Evolutionary conservation across 192 early-diverging fungal genomes (phyloP).

Genomic region (Radiomyces spectabilis): DNA sequence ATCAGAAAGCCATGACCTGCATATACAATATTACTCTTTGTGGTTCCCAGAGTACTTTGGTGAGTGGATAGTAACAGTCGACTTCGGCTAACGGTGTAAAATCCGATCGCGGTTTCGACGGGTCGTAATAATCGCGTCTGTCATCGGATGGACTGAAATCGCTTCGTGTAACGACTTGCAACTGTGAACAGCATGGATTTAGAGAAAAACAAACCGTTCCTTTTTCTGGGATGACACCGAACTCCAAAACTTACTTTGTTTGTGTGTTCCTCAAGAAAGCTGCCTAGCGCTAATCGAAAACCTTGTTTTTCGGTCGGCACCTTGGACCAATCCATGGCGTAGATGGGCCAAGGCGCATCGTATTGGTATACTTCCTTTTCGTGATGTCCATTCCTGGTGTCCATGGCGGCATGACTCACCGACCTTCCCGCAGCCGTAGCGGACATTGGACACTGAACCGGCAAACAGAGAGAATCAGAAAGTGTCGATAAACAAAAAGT

Average conservation of each 20-base stretch:
- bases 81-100: constrained; percentile 71
- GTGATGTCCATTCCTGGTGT: neutral
- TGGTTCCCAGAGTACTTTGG: constrained; percentile 88
- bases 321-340: constrained; percentile 83
- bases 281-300: constrained; percentile 80
- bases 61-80: constrained; percentile 81
- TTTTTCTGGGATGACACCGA: too few species aligned
- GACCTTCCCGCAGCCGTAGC: too few species aligned
- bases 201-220: neutral
- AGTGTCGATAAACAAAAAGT: too few species aligned
- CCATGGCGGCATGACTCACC: neutral
- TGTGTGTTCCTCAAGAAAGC: constrained; percentile 63
- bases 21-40: constrained; percentile 33
- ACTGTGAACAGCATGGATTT: constrained; percentile 35
- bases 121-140: constrained; percentile 26
- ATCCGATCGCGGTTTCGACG: constrained; percentile 39
- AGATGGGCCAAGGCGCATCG: constrained; percentile 73
- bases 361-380: constrained; percentile 63
- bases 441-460: too few species aligned
- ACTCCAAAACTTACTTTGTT: constrained; percentile 63
- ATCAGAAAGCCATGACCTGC: neutral
- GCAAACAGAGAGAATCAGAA: too few species aligned
- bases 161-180: constrained; percentile 55
- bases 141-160: constrained; percentile 18
- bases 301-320: constrained; percentile 49